These are phyloP conservation scores for Phytopythium ostracodes DNA, from an alignment of 352 stramenopile genomes.

Conservation along the genomic window DNA sequence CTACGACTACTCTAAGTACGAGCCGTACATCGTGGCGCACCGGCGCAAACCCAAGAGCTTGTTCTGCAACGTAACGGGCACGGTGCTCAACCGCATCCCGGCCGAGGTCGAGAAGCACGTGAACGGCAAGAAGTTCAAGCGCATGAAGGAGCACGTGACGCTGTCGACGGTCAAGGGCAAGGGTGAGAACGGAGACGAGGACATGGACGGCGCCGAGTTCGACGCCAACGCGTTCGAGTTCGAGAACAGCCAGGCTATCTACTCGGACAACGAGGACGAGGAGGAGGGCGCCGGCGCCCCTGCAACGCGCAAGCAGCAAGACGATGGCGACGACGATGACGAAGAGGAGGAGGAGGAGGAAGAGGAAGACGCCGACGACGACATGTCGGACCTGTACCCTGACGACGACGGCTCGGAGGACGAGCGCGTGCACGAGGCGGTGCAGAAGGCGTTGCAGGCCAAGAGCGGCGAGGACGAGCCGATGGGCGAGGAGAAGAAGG, in stretches of 20 bases:
- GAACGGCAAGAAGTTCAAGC: conserved; percentile 84
- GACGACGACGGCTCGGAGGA: conserved; percentile 43
- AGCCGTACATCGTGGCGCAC: conserved; percentile 87
- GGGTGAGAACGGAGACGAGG: conserved; percentile 25
- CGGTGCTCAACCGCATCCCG: conserved; percentile 86
- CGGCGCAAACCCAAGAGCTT: conserved; percentile 78
- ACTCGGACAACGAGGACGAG: conserved; percentile 61
- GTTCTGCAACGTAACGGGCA: conserved; percentile 87
- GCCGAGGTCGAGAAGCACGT: conserved; percentile 87
- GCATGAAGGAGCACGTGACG: conserved; percentile 73
- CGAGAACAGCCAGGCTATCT: conserved; percentile 69
- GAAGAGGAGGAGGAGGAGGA: conserved; percentile 18
- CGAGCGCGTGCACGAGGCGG: conserved; percentile 30
- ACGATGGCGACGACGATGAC: conserved; percentile 19
- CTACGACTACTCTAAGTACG: conserved; percentile 89
- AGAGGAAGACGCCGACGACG: conserved; percentile 26
- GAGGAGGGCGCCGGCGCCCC: conserved; percentile 18
- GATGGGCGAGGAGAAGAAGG: conserved; percentile 18
- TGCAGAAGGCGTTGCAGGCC: conserved; percentile 29
- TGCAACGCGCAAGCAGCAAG: conserved; percentile 12
- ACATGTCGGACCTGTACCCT: conserved; percentile 65
- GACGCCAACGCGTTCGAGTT: conserved; percentile 83
- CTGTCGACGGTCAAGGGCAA: conserved; percentile 26
- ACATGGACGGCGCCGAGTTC: conserved; percentile 39
- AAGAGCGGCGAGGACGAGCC: conserved; percentile 32